phyloP scores from a whole-genome alignment of 768 basidiomycete genomes.

The Agrocybe pediades region DNA sequence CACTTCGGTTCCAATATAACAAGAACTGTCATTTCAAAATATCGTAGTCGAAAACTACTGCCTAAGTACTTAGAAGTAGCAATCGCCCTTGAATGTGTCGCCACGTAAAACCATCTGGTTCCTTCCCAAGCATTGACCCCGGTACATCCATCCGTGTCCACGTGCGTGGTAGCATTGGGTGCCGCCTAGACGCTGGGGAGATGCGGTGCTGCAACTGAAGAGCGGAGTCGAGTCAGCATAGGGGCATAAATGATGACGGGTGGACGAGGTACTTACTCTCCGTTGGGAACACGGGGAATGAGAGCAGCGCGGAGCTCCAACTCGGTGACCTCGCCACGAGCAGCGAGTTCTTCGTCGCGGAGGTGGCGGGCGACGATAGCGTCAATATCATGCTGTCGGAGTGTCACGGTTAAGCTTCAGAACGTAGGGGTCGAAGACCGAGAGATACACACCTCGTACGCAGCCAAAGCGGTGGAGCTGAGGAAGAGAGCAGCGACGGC shows the following conservation, averaged over 20 bases:
- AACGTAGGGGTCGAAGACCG: background rate
- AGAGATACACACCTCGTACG: no score
- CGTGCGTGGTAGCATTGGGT: background rate
- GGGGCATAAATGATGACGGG: no score
- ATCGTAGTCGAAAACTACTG: no score
- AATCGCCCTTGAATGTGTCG: background rate
- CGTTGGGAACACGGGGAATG: conserved; percentile 2
- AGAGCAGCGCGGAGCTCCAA: background rate
- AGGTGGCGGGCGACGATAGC: conserved; percentile 3
- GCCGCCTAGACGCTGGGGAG: background rate
- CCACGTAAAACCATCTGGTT: conserved; percentile 4
- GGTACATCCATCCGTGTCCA: background rate
- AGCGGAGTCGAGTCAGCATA: background rate
- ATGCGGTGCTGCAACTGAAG: conserved; percentile 1
- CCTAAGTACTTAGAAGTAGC: background rate
- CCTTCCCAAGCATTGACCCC: background rate
- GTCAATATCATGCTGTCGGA: background rate
- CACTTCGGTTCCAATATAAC: no score
- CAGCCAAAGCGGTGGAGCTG: background rate
- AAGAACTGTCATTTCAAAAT: no score
- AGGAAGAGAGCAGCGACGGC: background rate
- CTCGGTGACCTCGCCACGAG: conserved; percentile 2
- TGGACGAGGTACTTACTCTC: background rate
- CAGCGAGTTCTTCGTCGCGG: background rate
- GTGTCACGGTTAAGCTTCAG: background rate